Percentiles rank a stretch among this genome's conserved stretches.
These are phyloP conservation scores for Coemansia guatemalensis DNA, from an alignment of 192 early-diverging fungal genomes.

Conservation along the genomic window DNA sequence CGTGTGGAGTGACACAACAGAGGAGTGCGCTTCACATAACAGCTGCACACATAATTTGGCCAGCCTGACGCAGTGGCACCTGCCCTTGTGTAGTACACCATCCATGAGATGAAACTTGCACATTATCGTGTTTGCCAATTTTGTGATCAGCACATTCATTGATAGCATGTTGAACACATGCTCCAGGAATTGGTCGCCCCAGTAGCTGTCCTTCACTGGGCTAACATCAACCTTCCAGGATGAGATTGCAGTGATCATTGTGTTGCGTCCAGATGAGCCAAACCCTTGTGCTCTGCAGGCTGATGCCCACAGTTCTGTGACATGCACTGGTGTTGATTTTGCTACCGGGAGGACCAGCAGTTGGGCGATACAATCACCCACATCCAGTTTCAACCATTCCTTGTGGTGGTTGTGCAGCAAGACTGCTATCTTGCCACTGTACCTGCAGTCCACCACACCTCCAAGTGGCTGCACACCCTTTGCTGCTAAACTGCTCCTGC, in stretches of 20 bases:
- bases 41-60: neutral
- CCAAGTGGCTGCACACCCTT: slow-evolving; percentile 4
- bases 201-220: neutral
- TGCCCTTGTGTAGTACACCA: neutral
- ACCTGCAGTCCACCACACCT: neutral
- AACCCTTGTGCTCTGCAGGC: neutral
- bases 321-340: neutral
- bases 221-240: neutral
- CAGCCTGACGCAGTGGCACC: neutral
- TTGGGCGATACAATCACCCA: neutral
- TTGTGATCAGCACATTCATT: neutral
- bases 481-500: neutral
- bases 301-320: neutral
- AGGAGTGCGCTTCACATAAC: slow-evolving; percentile 5
- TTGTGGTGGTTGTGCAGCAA: neutral
- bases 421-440: neutral
- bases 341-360: neutral
- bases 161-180: neutral
- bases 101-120: slow-evolving; percentile 1
- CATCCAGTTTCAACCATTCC: neutral
- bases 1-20: slow-evolving; percentile 1
- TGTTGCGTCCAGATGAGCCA: neutral
- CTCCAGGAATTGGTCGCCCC: neutral
- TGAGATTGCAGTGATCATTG: neutral
- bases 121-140: neutral